phyloP scores from a whole-genome alignment of 192 early-diverging fungal genomes.

The Coemansia brasiliensis region DNA sequence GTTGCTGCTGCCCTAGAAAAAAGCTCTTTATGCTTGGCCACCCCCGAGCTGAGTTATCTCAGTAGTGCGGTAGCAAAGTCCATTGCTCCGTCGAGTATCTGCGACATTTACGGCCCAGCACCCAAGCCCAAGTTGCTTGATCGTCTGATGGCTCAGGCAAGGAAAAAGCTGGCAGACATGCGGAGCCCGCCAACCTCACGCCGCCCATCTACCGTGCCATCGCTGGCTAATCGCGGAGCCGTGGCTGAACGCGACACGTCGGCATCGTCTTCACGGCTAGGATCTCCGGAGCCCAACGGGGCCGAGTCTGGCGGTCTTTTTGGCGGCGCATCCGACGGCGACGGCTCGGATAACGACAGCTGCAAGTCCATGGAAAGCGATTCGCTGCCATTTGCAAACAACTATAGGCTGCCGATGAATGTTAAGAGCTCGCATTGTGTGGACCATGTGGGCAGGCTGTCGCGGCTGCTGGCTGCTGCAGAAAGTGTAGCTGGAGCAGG shows the following conservation, averaged over 20 bases:
- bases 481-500: neutral
- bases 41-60: slow-evolving; percentile 21
- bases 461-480: slow-evolving; percentile 25
- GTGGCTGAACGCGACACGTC: slow-evolving; percentile 6
- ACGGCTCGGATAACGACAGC: neutral
- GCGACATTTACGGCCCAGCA: slow-evolving; percentile 28
- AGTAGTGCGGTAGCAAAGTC: slow-evolving; percentile 15
- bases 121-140: slow-evolving; percentile 8
- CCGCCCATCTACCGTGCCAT: slow-evolving; percentile 7
- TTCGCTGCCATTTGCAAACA: neutral
- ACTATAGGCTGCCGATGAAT: slow-evolving; percentile 15
- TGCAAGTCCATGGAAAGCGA: neutral
- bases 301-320: slow-evolving; percentile 20
- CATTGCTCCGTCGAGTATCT: slow-evolving; percentile 17
- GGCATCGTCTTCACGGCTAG: slow-evolving; percentile 15
- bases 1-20: slow-evolving; percentile 20
- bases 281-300: slow-evolving; percentile 18
- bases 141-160: slow-evolving; percentile 12
- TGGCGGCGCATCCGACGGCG: slow-evolving; percentile 10
- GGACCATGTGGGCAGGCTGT: slow-evolving; percentile 37
- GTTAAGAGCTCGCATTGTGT: slow-evolving; percentile 15
- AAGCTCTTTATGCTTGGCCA: slow-evolving; percentile 10
- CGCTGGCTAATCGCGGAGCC: neutral
- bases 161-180: neutral
- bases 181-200: slow-evolving; percentile 13